Base-by-base conservation (phyloP, 2,329 filamentous ascomycete genomes). In the Ceratocystis cubensis region DNA sequence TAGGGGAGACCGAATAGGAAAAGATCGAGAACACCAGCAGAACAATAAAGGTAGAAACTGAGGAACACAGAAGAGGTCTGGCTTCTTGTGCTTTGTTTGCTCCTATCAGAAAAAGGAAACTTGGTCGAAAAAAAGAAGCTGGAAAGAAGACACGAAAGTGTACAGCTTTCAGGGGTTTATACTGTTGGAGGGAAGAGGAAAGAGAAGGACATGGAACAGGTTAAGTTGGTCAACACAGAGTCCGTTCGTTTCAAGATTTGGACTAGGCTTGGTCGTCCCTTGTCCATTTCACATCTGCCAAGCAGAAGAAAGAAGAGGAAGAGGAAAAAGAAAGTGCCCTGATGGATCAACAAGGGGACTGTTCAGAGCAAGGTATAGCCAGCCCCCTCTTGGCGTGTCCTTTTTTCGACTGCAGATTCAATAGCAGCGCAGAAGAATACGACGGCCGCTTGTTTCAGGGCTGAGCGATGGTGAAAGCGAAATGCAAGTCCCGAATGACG, bases 1-100 rank as follows among this genome's bases (percentile, higher is more conserved):
- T 41, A 15, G 53, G n/a, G 15, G 22, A 15, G 65, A 67, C 65
- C 41, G 62, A 67, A 64, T 67, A 67, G 65, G 65, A 67, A 67
- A 67, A 64, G 65, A 67, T 61, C 41, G 48, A 67, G 65, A 67
- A 67, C 44, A 28, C 15, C 56, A 59, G 56, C 61, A 63, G 41
- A 63, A 63, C 61, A 63, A 63, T 15, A 1, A 15, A 46, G 20
- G 5, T 5, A 53, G 22, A 53, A 25, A 41, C 37, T 15, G 37
- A 41, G 10, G 3, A 41, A 15, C 37, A 41, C 37, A 41, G 37
- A 41, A 41, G 3, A 13, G 37, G 37, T 41, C 37, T 41, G 37
- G 4, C 37, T 15, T 41, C 22, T 28, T 2, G 37, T 44, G 25
- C 13, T n/a, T 25, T 63, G 61, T n/a, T 63, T n/a, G 3, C 15